Base-by-base conservation (phyloP, 1,284 basidiomycete species). In the Ceratobasidium sp. region DNA sequence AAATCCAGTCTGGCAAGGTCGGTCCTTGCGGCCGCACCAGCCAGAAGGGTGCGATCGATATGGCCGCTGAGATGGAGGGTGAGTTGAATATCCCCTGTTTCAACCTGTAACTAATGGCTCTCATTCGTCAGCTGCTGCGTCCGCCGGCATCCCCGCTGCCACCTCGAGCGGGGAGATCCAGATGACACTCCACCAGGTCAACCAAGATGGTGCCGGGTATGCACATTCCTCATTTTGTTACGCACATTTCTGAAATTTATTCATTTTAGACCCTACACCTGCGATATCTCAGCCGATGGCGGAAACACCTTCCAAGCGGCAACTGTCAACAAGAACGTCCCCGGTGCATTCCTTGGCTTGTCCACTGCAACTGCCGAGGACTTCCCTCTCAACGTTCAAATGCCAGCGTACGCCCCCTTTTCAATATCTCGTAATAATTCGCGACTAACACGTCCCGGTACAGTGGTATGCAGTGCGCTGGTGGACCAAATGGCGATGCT, bases 11-110 rank as follows among this genome's bases (percentile, higher is more conserved):
- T 37, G 78, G 79, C n/a, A 66, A 69, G 14, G 75, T 78, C 31
- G 77, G 76, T 37, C 74, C 68, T 13, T 80, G 79, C 74, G 79
- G 79, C 19, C 69, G 77, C 13, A 80, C 79, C 7, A 77, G 74
- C 54, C 74, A 75, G 29, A 77, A 77, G 2, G 79, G 79, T 6
- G 76, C 76, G 54, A 78, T 77, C 58, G 79, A 80, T 53, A 77
- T 80, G 5, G 76, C 51, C 9, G 59, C 75, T 8, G 74, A 79
- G 48, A 66, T 80, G 41, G 76, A 76, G 16, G 75, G 77, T 76
- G 74, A 31, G 75, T 31, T 19, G 14, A 37, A 37, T 6, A 7
- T 31, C 22, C 19, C n/a, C 16, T 34, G 22, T 29, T 29, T 34
- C 16, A 53, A 39, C 24, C 22, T 22, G 22, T 3, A 27, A 49